Percentiles rank a stretch among this genome's conserved stretches.
Evolutionary conservation across 257 asterid genomes (phyloP).

Genomic region (Solanum appendiculatum): DNA sequence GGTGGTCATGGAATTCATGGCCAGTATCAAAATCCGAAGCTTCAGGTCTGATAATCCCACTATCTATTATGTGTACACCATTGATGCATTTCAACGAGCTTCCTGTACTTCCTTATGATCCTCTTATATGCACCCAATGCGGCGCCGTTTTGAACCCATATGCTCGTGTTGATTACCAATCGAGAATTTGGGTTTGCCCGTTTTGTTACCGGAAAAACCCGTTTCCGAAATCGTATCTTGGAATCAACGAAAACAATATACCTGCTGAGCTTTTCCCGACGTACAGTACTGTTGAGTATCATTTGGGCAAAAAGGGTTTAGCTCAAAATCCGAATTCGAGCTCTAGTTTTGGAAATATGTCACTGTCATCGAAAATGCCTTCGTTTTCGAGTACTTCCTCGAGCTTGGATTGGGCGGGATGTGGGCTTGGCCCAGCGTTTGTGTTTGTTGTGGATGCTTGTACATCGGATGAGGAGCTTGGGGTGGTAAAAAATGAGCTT

Average conservation of each 20-base stretch:
- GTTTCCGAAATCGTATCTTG: conserved; percentile 57
- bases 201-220: conserved; percentile 66
- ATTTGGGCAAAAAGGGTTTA: conserved; percentile 33
- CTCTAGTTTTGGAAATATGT: conserved; percentile 23
- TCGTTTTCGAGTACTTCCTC: conserved; percentile 24
- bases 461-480: conserved; percentile 55
- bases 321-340: conserved; percentile 11
- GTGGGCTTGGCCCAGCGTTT: conserved; percentile 55
- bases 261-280: conserved; percentile 98
- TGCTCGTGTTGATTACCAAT: conserved; percentile 71
- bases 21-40: conserved; percentile 64
- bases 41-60: conserved; percentile 57
- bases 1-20: conserved; percentile 99
- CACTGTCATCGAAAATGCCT: conserved; percentile 32
- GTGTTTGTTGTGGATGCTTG: conserved; percentile 85
- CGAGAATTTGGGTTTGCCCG: conserved; percentile 70
- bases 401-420: conserved; percentile 35
- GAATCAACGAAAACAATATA: conserved; percentile 57
- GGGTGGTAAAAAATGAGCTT: conserved; percentile 65
- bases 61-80: conserved; percentile 80
- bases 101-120: conserved; percentile 74
- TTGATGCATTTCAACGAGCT: conserved; percentile 60
- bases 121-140: conserved; percentile 60
- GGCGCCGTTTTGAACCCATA: conserved; percentile 76
- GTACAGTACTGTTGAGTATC: conserved; percentile 87